phyloP scores from a whole-genome alignment of 2,329 filamentous ascomycete species.

The Aspergillus aculeatinus region DNA sequence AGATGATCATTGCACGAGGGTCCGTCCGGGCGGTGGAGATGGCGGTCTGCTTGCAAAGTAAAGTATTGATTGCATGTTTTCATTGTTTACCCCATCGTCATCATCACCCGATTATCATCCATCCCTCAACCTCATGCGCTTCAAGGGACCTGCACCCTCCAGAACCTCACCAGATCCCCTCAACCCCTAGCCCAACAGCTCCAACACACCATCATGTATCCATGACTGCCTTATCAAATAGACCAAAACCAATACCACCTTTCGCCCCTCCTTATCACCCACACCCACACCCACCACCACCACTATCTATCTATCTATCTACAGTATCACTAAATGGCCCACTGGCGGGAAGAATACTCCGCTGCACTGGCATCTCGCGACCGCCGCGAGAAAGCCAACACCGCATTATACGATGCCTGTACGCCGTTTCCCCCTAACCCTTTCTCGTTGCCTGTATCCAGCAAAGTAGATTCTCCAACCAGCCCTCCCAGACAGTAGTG shows the following conservation, averaged over 20 bases:
- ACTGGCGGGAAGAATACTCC: slow-evolving; percentile 81
- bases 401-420: slow-evolving; percentile 78
- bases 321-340: slow-evolving; percentile 50
- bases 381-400: slow-evolving; percentile 63
- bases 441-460: neutral
- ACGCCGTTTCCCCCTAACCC: slow-evolving; percentile 15
- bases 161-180: neutral
- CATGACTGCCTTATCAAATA: neutral
- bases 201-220: slow-evolving; percentile 11
- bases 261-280: slow-evolving; percentile 14
- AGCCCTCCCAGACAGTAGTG: neutral
- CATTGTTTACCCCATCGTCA: slow-evolving; percentile 12
- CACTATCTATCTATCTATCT: no score
- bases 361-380: slow-evolving; percentile 71
- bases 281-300: slow-evolving; percentile 2
- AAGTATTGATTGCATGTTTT: no score
- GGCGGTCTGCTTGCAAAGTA: slow-evolving; percentile 26
- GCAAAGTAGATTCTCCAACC: no score
- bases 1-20: slow-evolving; percentile 32
- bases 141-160: neutral
- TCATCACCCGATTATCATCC: slow-evolving; percentile 13
- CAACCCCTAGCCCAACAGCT: neutral
- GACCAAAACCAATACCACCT: neutral
- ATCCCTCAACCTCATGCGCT: neutral
- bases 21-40: slow-evolving; percentile 30